Evolutionary conservation across 768 basidiomycete species (phyloP).

Genomic region (Fibroporia radiculosa): DNA sequence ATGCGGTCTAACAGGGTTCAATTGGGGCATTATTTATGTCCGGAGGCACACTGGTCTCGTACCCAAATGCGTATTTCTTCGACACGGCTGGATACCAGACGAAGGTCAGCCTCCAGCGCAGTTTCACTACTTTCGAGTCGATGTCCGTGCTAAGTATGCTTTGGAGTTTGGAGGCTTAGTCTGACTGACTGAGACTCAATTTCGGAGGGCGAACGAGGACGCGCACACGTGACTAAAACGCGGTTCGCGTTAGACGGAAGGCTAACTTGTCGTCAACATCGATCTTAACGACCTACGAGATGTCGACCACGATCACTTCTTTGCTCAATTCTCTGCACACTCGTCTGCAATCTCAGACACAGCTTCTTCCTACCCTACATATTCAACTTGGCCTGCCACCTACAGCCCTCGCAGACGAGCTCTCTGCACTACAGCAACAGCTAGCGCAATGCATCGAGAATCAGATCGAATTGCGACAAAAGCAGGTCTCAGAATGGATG

Average conservation of each 20-base stretch:
- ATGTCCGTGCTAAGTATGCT: too few species aligned
- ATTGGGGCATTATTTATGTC: too few species aligned
- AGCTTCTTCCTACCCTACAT: slow-evolving; percentile 75
- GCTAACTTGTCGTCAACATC: slow-evolving; percentile 5
- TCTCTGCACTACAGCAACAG: slow-evolving; percentile 62
- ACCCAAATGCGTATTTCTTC: too few species aligned
- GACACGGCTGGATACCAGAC: too few species aligned
- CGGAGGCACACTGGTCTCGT: too few species aligned
- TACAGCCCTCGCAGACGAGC: slow-evolving; percentile 75
- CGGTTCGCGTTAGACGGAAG: slow-evolving; percentile 12
- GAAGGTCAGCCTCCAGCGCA: too few species aligned
- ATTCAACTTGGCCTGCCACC: slow-evolving; percentile 76
- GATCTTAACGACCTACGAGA: slow-evolving; percentile 8
- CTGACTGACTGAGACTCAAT: not conserved
- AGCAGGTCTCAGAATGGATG: slow-evolving; percentile 75
- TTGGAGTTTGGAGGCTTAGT: too few species aligned
- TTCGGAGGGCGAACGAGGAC: not conserved
- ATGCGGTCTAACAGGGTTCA: too few species aligned
- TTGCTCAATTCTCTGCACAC: slow-evolving; percentile 72
- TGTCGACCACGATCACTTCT: slow-evolving; percentile 74
- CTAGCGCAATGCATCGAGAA: slow-evolving; percentile 70
- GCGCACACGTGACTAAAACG: slow-evolving; percentile 15
- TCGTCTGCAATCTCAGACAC: slow-evolving; percentile 74
- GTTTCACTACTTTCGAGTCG: too few species aligned
- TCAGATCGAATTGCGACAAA: slow-evolving; percentile 59